Conservation (phyloP, 306 rosid genomes). For the Mimosa bimucronata region DNA sequence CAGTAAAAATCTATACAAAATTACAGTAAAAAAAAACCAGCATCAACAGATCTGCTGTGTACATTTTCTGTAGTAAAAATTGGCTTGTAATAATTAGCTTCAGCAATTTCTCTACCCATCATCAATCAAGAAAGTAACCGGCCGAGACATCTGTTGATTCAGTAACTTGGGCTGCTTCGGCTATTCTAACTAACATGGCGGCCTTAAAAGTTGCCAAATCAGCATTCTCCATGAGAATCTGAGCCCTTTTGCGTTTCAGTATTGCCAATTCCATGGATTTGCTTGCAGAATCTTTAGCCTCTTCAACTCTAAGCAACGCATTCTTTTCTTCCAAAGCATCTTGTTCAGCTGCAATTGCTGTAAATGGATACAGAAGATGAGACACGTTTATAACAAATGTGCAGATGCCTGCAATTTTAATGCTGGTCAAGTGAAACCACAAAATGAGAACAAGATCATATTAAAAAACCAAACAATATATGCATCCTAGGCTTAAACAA, state of each 20-base stretch:
- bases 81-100: slow-evolving; percentile 37
- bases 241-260: slow-evolving; percentile 65
- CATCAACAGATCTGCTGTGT: slow-evolving; percentile 18
- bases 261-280: slow-evolving; percentile 55
- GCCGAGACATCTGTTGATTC: slow-evolving; percentile 48
- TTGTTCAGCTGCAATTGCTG: slow-evolving; percentile 58
- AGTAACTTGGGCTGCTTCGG: slow-evolving; percentile 59
- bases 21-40: slow-evolving; percentile 40
- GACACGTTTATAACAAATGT: neutral
- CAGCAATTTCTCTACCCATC: slow-evolving; percentile 35
- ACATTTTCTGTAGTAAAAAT: slow-evolving; percentile 36
- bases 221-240: slow-evolving; percentile 64
- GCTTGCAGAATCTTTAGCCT: slow-evolving; percentile 57
- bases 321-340: slow-evolving; percentile 54
- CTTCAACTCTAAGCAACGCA: slow-evolving; percentile 48
- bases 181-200: slow-evolving; percentile 53
- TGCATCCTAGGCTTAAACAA: neutral
- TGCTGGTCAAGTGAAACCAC: neutral
- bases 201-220: slow-evolving; percentile 75
- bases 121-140: slow-evolving; percentile 57
- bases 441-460: neutral
- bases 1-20: slow-evolving; percentile 70
- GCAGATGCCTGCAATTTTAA: slow-evolving; percentile 26
- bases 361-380: slow-evolving; percentile 30
- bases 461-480: neutral